Evolutionary conservation across 257 asterid species (phyloP), one percentile per base, ranked within the genome.

Genomic region (Verbascum thapsus): DNA sequence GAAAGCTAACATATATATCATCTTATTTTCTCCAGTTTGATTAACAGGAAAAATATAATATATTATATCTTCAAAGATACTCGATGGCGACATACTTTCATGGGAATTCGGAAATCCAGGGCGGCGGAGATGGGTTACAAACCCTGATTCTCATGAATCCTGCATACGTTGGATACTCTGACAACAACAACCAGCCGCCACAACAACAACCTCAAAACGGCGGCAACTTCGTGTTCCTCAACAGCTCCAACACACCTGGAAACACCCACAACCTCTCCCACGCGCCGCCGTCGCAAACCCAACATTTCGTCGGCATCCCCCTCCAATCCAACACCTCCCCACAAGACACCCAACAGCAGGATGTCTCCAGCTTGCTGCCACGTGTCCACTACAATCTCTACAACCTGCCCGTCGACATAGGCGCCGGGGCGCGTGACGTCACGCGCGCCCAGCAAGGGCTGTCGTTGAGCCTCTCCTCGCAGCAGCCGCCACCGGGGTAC

Each of bases 101-200:
- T 70, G 95, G 89, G 44, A 89, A 85, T 68, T 85, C 97, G 0
- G 97, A 89, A 61, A 78, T 88, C 50, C 91, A 82, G 72, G 83
- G 83, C 68, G 76, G 81, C 26, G 78, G 84, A 37, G 97, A 92
- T 42, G 97, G 97, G 0, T 70, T 92, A 32, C 99, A 92, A 60
- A 92, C 99, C 30, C 70, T 92, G 77, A 83, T 92, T 63, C 80
- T 92, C 49, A 92, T 92, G 99, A 92, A 92, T 48, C 97, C 98
- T 4, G 80, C 89, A 8, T 92, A 85, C 78, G 88, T 78, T 34
- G 96, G 96, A 55, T 89, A 73, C 75, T 73, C 97, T 57, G 99
- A 90, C 77, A 71, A 66, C n/a, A 26, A 58, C 44, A 32, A 26
- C 69, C 84, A 80, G 22, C 85, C 41, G 37, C 88, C 55, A n/a